phyloP scores from a whole-genome alignment of 148 eudicot genomes.

The Rhododendron vialii region DNA sequence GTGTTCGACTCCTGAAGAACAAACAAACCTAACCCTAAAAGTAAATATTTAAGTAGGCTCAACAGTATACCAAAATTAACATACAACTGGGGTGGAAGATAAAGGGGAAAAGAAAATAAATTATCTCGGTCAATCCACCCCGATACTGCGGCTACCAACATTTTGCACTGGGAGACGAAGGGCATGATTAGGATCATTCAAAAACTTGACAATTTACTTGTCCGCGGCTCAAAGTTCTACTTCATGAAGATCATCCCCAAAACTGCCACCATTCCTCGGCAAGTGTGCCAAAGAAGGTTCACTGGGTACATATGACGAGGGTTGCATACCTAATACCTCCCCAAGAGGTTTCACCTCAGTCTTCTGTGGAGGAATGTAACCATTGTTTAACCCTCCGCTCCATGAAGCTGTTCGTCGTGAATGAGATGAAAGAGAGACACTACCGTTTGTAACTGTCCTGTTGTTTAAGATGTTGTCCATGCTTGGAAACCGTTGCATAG shows the following conservation, averaged over 20 bases:
- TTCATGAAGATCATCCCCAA: constrained; percentile 79
- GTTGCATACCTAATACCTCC: constrained; percentile 39
- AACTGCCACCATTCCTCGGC: constrained; percentile 42
- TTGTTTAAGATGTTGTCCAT: constrained; percentile 53
- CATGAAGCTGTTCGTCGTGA: constrained; percentile 79
- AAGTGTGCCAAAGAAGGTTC: constrained; percentile 26
- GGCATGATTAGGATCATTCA: background rate
- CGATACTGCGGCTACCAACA: constrained; percentile 15
- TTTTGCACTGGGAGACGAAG: background rate
- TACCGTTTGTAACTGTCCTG: constrained; percentile 18
- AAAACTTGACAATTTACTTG: constrained; percentile 22
- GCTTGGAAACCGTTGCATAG: constrained; percentile 62
- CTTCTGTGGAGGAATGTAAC: constrained; percentile 20
- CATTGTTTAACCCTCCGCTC: constrained; percentile 49
- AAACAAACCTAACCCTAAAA: constrained; percentile 23
- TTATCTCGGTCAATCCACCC: constrained; percentile 5
- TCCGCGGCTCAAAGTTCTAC: constrained; percentile 59
- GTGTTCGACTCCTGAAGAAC: constrained; percentile 13
- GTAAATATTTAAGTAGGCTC: background rate
- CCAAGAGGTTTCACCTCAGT: constrained; percentile 36
- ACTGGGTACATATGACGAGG: constrained; percentile 30
- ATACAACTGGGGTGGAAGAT: background rate
- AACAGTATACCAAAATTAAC: background rate
- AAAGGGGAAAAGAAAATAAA: background rate
- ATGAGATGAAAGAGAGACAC: constrained; percentile 23